Evolutionary conservation across 2,329 filamentous ascomycete species (phyloP).

Genomic region (Pseudopithomyces maydicus): DNA sequence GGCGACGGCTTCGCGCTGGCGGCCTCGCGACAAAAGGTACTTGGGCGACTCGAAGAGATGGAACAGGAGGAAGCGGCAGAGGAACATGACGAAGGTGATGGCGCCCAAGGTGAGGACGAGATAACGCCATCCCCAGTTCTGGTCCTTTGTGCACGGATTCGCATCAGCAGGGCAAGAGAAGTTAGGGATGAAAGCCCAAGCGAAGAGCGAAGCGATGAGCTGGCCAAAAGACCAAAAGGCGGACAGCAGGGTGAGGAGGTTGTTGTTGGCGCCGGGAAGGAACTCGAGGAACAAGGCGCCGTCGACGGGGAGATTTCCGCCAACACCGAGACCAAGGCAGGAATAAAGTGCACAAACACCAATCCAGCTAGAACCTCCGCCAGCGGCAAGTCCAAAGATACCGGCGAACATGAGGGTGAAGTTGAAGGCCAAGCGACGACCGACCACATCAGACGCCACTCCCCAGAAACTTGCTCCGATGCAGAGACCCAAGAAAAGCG

Average conservation of each 20-base stretch:
- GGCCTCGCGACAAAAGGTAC: slow-evolving; percentile 75
- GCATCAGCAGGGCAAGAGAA: slow-evolving; percentile 56
- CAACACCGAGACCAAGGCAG: slow-evolving; percentile 49
- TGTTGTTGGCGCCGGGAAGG: slow-evolving; percentile 73
- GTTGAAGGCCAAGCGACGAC: slow-evolving; percentile 82
- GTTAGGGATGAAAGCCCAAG: slow-evolving; percentile 76
- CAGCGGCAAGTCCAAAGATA: slow-evolving; percentile 73
- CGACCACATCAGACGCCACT: slow-evolving; percentile 76
- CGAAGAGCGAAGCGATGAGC: slow-evolving; percentile 66
- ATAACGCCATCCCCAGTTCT: slow-evolving; percentile 76
- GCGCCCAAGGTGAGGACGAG: slow-evolving; percentile 74
- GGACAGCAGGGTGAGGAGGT: slow-evolving; percentile 77
- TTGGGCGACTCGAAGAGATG: slow-evolving; percentile 85
- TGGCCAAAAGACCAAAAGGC: slow-evolving; percentile 89
- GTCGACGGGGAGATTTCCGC: slow-evolving; percentile 77
- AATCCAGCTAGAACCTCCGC: slow-evolving; percentile 71
- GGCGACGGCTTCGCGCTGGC: slow-evolving; percentile 77
- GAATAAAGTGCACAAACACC: slow-evolving; percentile 45
- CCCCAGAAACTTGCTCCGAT: slow-evolving; percentile 83
- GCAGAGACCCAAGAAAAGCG: slow-evolving; percentile 76
- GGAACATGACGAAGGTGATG: slow-evolving; percentile 76
- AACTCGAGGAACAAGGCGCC: slow-evolving; percentile 85
- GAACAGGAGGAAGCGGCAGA: slow-evolving; percentile 79
- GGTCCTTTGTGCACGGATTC: slow-evolving; percentile 51
- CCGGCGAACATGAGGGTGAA: slow-evolving; percentile 75